Evolutionary conservation across 2,329 filamentous ascomycete species (phyloP).

Genomic region (Pyrenophora tritici-repentis): DNA sequence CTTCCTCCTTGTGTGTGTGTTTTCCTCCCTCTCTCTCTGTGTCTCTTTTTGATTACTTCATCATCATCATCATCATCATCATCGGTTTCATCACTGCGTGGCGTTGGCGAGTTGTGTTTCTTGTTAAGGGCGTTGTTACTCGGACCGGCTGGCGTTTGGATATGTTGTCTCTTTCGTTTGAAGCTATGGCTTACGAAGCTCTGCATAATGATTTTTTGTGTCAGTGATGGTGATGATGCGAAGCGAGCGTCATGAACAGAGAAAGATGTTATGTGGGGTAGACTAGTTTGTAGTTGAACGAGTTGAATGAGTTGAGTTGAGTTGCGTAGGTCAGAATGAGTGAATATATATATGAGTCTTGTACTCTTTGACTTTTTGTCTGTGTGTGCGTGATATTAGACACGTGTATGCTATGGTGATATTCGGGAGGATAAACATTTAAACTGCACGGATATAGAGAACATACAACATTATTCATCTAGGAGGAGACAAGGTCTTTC

Average conservation of each 20-base stretch:
- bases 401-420: too few relatives aligned
- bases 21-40: not conserved
- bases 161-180: conserved; percentile 8
- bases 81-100: conserved; percentile 15
- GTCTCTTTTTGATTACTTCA: not conserved
- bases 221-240: conserved; percentile 11
- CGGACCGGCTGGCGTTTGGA: conserved; percentile 4
- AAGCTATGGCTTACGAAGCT: conserved; percentile 21
- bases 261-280: conserved; percentile 1
- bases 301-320: too few relatives aligned
- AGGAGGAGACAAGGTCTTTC: too few relatives aligned
- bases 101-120: not conserved
- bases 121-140: too few relatives aligned
- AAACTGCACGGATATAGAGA: too few relatives aligned
- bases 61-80: conserved; percentile 7
- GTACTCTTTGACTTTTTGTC: too few relatives aligned
- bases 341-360: too few relatives aligned
- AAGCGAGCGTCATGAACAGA: conserved; percentile 8
- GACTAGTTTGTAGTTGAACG: too few relatives aligned
- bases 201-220: conserved; percentile 31
- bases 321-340: not conserved
- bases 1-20: too few relatives aligned
- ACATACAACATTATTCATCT: too few relatives aligned
- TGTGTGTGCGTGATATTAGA: too few relatives aligned
- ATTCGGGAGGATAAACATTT: too few relatives aligned